Percentiles rank a stretch among this genome's conserved stretches.
These are phyloP conservation scores for Pholiota microspora DNA, from an alignment of 768 basidiomycete genomes.

Conservation along the genomic window DNA sequence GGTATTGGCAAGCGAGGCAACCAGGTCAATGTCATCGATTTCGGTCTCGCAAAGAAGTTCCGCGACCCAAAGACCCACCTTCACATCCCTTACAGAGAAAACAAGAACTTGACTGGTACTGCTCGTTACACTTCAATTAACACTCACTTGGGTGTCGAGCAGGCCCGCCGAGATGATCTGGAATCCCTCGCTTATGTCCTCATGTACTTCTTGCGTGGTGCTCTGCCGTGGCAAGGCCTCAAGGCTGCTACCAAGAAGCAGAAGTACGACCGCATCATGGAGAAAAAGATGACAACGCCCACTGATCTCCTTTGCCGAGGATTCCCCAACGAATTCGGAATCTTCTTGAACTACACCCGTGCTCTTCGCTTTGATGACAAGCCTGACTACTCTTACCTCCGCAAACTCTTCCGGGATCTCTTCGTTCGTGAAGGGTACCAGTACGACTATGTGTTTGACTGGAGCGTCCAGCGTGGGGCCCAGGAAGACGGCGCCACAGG, in stretches of 20 bases:
- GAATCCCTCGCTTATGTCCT: constrained; percentile 98
- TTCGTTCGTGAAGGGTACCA: constrained; percentile 98
- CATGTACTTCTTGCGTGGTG: constrained; percentile 99
- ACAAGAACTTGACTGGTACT: constrained; percentile 99
- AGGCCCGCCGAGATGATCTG: constrained; percentile 95
- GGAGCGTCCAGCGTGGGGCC: constrained; percentile 83
- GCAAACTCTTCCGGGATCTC: constrained; percentile 98
- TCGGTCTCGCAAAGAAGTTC: constrained; percentile 99
- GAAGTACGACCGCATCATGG: constrained; percentile 99
- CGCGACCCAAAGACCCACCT: constrained; percentile 99
- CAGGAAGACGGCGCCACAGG: constrained; percentile 64
- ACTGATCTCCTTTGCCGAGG: constrained; percentile 96
- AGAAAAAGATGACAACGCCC: constrained; percentile 99
- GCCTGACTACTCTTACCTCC: constrained; percentile 98
- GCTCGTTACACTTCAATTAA: constrained; percentile 99
- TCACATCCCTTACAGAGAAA: constrained; percentile 99
- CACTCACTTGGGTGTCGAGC: constrained; percentile 97
- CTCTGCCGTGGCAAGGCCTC: constrained; percentile 98
- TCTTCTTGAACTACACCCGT: constrained; percentile 98
- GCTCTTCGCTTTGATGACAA: constrained; percentile 99
- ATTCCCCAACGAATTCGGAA: constrained; percentile 99
- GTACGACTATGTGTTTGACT: constrained; percentile 99
- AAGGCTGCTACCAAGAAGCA: constrained; percentile 99
- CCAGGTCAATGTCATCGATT: constrained; percentile 98
- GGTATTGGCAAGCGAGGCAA: constrained; percentile 99